Conservation (phyloP, 805 yeast genomes). For the Spathaspora boniae region DNA sequence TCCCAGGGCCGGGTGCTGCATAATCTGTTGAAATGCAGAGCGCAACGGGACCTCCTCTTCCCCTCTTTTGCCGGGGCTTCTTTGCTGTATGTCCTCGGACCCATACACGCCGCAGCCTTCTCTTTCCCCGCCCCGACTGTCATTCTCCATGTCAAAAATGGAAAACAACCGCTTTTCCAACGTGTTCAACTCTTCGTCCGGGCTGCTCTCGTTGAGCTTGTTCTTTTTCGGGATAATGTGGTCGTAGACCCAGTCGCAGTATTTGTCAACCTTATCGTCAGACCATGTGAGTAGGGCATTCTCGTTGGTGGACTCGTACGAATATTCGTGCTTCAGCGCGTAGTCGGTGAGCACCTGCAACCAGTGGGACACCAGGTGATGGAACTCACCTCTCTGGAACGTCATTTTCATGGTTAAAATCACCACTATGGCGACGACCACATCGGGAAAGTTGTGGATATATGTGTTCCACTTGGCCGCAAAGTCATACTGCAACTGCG, state of each 20-base stretch:
- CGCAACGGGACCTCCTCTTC: neutral
- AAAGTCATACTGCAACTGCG: neutral
- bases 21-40: neutral
- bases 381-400: conserved; percentile 14
- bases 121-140: conserved; percentile 4
- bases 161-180: conserved; percentile 30
- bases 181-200: conserved; percentile 17
- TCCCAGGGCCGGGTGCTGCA: neutral
- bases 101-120: no score
- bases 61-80: conserved; percentile 3
- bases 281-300: conserved; percentile 45
- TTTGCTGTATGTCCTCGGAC: neutral
- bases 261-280: conserved; percentile 41
- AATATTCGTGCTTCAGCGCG: conserved; percentile 17
- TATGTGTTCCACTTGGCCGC: neutral
- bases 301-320: conserved; percentile 7
- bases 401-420: conserved; percentile 29
- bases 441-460: conserved; percentile 31
- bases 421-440: conserved; percentile 29
- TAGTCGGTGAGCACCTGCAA: conserved; percentile 12
- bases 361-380: conserved; percentile 17
- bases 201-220: conserved; percentile 8
- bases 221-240: conserved; percentile 22
- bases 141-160: conserved; percentile 25
- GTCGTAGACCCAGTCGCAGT: conserved; percentile 49